A percentile compares a stretch with the other conserved stretches of the same genome.
These are phyloP conservation scores for Venturia effusa DNA, from an alignment of 2,329 filamentous ascomycete genomes.

Conservation along the genomic window DNA sequence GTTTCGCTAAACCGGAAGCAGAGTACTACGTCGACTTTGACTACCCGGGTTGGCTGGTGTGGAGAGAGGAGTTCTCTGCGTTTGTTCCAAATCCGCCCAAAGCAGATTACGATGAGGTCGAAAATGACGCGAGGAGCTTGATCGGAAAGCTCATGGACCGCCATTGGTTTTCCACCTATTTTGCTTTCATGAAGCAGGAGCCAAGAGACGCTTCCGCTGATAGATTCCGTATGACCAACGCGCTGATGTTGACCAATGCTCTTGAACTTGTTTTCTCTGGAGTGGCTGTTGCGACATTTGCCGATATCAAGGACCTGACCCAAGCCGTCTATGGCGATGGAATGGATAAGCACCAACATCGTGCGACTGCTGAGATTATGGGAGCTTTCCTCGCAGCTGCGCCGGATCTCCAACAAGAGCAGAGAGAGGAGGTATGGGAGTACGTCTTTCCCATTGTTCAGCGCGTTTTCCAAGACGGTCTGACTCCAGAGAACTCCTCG, in stretches of 20 bases:
- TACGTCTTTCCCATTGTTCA: conserved; percentile 85
- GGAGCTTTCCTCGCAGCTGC: conserved; percentile 75
- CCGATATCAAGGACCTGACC: conserved; percentile 77
- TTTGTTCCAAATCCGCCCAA: conserved; percentile 60
- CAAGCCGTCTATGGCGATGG: conserved; percentile 77
- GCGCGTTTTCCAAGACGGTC: conserved; percentile 74
- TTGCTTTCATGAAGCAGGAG: conserved; percentile 92
- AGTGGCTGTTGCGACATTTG: conserved; percentile 65
- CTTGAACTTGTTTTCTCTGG: conserved; percentile 84
- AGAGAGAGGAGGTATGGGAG: conserved; percentile 69
- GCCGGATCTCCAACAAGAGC: conserved; percentile 62
- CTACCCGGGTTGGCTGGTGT: conserved; percentile 92
- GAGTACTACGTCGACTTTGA: conserved; percentile 89
- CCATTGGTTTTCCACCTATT: conserved; percentile 79
- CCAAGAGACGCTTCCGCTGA: conserved; percentile 73
- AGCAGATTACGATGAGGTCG: conserved; percentile 71
- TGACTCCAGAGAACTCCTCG: conserved; percentile 86
- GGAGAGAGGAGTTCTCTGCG: conserved; percentile 78
- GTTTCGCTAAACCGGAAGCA: conserved; percentile 66
- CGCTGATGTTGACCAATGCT: conserved; percentile 76
- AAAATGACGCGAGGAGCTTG: conserved; percentile 60
- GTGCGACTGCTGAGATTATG: conserved; percentile 87
- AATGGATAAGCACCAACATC: conserved; percentile 94
- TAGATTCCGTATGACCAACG: conserved; percentile 79
- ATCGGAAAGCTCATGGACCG: conserved; percentile 73